phyloP scores from a whole-genome alignment of 1,284 basidiomycete species.

The Heliocybe sulcata region DNA sequence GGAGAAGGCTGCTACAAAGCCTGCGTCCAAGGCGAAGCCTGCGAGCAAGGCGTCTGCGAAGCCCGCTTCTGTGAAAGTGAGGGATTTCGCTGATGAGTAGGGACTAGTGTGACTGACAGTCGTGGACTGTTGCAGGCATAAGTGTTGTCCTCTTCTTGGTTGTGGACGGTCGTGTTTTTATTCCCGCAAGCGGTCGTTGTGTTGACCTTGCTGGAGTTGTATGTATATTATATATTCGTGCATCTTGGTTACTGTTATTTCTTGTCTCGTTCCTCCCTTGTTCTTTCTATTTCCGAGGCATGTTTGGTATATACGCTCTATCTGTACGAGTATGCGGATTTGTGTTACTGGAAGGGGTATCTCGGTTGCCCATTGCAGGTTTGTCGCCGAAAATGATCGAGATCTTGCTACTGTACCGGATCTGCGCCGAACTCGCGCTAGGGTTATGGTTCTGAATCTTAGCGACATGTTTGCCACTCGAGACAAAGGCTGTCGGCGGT shows the following conservation, averaged over 20 bases:
- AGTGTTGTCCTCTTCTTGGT: background rate
- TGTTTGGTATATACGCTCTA: background rate
- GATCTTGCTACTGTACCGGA: too few relatives aligned
- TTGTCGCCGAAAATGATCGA: too few relatives aligned
- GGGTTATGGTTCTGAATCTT: too few relatives aligned
- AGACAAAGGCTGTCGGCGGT: too few relatives aligned
- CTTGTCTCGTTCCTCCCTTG: background rate
- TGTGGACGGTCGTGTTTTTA: background rate
- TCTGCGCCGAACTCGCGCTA: too few relatives aligned
- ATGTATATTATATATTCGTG: background rate
- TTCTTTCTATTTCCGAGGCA: background rate
- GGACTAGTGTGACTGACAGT: background rate
- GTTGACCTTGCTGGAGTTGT: background rate
- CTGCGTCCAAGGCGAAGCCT: background rate
- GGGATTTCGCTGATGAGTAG: background rate
- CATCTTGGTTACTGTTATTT: background rate
- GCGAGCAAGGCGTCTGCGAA: background rate
- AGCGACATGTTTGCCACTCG: too few relatives aligned
- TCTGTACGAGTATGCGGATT: background rate
- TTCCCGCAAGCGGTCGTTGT: background rate
- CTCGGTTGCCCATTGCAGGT: too few relatives aligned
- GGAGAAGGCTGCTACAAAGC: background rate
- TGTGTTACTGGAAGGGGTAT: background rate
- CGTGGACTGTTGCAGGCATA: background rate
- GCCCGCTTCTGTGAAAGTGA: constrained; percentile 2